These are phyloP conservation scores for Saturnispora hagleri DNA, from an alignment of 805 yeast genomes.

Conservation along the genomic window DNA sequence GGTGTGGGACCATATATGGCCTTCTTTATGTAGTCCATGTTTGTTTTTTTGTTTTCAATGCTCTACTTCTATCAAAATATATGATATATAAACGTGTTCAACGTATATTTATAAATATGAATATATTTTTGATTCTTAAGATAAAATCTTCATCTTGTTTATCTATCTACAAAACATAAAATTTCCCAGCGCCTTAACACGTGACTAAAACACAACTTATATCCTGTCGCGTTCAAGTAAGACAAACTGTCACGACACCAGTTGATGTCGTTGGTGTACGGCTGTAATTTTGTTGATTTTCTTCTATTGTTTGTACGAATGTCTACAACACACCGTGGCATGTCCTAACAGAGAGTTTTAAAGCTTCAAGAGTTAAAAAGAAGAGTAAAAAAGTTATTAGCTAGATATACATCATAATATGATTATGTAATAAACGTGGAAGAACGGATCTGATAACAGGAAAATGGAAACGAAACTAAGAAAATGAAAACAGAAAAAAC, in stretches of 20 bases:
- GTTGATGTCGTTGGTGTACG: background rate
- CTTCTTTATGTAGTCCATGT: conserved; percentile 76
- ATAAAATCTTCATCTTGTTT: too few species aligned
- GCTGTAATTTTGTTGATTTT: background rate
- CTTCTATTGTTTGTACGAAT: background rate
- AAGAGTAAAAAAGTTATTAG: too few species aligned
- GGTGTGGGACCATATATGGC: conserved; percentile 97
- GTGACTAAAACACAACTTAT: background rate
- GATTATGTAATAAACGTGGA: too few species aligned
- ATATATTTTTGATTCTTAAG: too few species aligned
- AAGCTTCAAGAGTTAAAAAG: too few species aligned
- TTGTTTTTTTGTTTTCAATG: background rate
- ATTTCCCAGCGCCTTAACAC: background rate
- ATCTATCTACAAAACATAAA: background rate
- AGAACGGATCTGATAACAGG: too few species aligned
- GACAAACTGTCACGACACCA: background rate
- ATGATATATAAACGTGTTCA: too few species aligned
- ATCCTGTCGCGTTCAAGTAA: background rate
- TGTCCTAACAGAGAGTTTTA: too few species aligned
- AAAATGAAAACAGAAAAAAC: background rate
- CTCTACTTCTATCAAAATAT: background rate
- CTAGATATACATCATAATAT: too few species aligned
- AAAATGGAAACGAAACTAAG: too few species aligned
- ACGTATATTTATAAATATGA: too few species aligned
- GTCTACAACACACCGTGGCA: background rate